Evolutionary conservation across 2,329 filamentous ascomycete genomes (phyloP), one percentile per base, ranked within the genome.

Genomic region (Fusarium subglutinans): DNA sequence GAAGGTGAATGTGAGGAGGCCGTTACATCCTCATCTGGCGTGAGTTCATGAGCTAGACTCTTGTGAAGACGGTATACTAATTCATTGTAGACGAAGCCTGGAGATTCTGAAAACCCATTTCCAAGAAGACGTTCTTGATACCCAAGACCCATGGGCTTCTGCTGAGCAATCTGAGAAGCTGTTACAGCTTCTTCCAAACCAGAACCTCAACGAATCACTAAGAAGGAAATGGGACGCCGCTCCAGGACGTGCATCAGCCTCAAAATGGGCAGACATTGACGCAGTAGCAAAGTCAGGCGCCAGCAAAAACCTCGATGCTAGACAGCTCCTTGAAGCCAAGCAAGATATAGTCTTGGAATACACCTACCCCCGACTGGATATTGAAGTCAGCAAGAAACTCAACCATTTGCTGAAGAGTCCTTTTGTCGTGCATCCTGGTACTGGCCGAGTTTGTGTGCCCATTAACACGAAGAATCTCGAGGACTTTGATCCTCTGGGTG

Each of bases 381-480:
- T 96, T 70, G 95, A 98, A 83, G 96, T 99, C 81, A 96, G 93
- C 80, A 98, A 98, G 87, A 98, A 98, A 82, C 90, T 97, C 65
- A 98, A 98, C 85, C 96, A 99, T 88, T 90, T 99, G 88, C 91
- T 99, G 77, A 99, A 99, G 82, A 95, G 92, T 71, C 96, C 96
- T 2, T 99, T 99, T 80, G 96, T 98, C 69, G 92, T 99, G 43
- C 96, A 99, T 81, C 96, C 96, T 0, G 95, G 95, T 24, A 99
- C 96, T 0, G 96, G 96, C 2, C 87, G 96, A 62, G 94, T 99
- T 12, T 99, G 96, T 85, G 96, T 99, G 58, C 96, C 96, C 5
- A 98, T 99, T 78, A 94, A 98, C 80, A 89, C 90, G 3, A 85
- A 79, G 56, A 87, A 84, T 10, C 88, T 96, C 2, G 94, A 96